Conservation (phyloP, 768 basidiomycete genomes). For the Bullera alba region DNA sequence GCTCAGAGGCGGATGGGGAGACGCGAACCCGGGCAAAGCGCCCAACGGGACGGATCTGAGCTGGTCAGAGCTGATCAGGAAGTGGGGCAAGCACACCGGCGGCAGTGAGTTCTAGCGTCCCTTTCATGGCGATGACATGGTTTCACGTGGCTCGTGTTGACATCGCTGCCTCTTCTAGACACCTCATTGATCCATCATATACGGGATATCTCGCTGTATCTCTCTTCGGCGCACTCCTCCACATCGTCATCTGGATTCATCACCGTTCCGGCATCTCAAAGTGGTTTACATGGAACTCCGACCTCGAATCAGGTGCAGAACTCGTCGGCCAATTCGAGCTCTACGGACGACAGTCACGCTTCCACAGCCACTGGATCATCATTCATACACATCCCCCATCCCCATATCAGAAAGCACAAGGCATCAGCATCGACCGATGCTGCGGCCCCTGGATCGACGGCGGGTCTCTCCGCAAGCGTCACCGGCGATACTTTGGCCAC, state of each 20-base stretch:
- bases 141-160: not conserved
- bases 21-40: slow-evolving; percentile 23
- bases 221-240: slow-evolving; percentile 14
- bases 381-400: slow-evolving; percentile 25
- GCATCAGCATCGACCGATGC: slow-evolving; percentile 1
- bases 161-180: slow-evolving; percentile 12
- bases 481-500: slow-evolving; percentile 1
- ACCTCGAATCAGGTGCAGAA: no score
- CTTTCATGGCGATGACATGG: not conserved
- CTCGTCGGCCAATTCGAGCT: not conserved
- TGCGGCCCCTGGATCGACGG: not conserved
- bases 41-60: slow-evolving; percentile 36
- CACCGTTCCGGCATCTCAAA: slow-evolving; percentile 6
- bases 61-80: slow-evolving; percentile 41
- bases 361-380: slow-evolving; percentile 10
- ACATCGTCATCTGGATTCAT: slow-evolving; percentile 23
- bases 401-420: slow-evolving; percentile 12
- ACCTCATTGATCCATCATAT: slow-evolving; percentile 34
- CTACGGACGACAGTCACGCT: not conserved
- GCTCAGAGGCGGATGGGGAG: slow-evolving; percentile 40
- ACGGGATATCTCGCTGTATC: slow-evolving; percentile 33
- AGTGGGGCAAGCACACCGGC: slow-evolving; percentile 46
- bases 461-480: not conserved
- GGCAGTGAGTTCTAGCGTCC: slow-evolving; percentile 32
- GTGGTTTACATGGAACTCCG: not conserved